These are phyloP conservation scores for Vitis rupestris DNA, from an alignment of 164 flowering plant genomes.

Conservation along the genomic window DNA sequence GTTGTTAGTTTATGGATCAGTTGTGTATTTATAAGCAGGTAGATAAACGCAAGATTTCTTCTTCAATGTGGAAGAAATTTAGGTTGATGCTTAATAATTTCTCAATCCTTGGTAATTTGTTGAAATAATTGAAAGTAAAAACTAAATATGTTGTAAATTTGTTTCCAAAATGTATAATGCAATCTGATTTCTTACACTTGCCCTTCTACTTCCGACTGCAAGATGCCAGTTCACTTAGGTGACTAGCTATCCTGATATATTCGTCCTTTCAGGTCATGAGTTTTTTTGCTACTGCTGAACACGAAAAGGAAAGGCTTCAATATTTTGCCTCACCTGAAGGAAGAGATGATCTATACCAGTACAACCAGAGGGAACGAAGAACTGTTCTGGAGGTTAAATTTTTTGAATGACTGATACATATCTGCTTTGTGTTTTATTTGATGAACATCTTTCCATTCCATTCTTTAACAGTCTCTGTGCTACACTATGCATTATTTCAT, in stretches of 20 bases:
- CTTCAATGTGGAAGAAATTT: neutral
- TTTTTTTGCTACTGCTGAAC: slow-evolving; percentile 78
- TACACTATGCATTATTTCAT: no score
- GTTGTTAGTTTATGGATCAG: no score
- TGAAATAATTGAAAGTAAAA: neutral
- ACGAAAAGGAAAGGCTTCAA: slow-evolving; percentile 93
- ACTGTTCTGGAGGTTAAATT: slow-evolving; percentile 84
- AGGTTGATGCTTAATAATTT: neutral
- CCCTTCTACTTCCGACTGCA: no score
- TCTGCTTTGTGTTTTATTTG: neutral
- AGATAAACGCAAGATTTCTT: neutral
- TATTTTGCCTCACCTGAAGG: slow-evolving; percentile 97
- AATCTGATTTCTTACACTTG: neutral
- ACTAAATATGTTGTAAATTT: no score
- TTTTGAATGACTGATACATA: neutral
- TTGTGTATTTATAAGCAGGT: no score
- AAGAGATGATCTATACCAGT: slow-evolving; percentile 88
- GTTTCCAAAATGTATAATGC: no score
- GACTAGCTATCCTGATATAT: neutral
- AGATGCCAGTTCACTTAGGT: neutral
- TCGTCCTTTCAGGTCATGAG: slow-evolving; percentile 71
- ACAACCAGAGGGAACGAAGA: slow-evolving; percentile 91
- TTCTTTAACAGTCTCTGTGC: no score
- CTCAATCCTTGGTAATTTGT: neutral
- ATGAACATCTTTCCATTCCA: neutral